phyloP scores from a whole-genome alignment of 225 moss, liverwort and hornwort genomes.

The Antitrichia curtipendula region DNA sequence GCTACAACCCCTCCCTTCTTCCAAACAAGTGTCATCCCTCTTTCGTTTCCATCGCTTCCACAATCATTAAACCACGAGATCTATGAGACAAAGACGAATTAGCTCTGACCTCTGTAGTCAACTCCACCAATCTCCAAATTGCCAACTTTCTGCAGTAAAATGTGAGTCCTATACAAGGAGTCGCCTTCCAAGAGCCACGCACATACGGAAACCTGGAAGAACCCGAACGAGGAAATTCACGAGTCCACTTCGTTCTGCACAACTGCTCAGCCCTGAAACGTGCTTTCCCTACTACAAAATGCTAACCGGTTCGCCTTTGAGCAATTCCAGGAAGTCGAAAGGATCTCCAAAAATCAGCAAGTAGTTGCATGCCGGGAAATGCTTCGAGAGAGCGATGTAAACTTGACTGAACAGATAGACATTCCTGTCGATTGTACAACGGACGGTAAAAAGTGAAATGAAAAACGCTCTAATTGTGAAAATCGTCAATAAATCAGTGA shows the following conservation, averaged over 20 bases:
- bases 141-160: neutral
- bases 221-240: neutral
- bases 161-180: neutral
- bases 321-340: neutral
- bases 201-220: neutral
- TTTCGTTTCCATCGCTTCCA: constrained; percentile 3
- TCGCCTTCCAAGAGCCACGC: neutral
- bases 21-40: constrained; percentile 7
- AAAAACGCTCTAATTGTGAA: neutral
- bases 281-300: neutral
- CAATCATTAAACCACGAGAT: neutral
- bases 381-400: neutral
- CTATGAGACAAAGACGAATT: neutral
- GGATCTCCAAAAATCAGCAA: neutral
- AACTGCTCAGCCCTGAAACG: neutral
- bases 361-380: neutral
- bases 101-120: neutral
- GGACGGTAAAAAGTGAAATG: neutral
- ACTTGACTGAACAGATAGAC: neutral
- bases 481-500: neutral
- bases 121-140: constrained; percentile 8
- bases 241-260: neutral
- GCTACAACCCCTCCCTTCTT: neutral
- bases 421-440: neutral
- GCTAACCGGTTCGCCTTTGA: neutral